Conservation (phyloP, 176 grass and related monocot genomes). For the sorghum (Sorghum bicolor) region DNA sequence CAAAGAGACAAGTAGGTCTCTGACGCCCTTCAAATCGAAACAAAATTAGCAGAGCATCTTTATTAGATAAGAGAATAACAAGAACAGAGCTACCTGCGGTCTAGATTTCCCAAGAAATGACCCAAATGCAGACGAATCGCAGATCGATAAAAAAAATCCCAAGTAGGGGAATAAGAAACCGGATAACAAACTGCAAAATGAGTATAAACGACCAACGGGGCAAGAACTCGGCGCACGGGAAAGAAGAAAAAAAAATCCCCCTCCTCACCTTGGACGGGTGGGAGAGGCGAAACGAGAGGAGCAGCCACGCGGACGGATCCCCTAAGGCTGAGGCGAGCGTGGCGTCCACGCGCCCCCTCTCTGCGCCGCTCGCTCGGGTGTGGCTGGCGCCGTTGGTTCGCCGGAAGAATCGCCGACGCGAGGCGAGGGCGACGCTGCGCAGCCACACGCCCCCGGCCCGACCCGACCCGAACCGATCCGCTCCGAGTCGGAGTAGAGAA, state of each 20-base stretch:
- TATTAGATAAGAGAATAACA: neutral
- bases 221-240: neutral
- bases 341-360: neutral
- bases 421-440: neutral
- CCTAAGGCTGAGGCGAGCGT: neutral
- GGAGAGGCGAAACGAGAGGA: neutral
- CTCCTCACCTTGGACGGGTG: neutral
- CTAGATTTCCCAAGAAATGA: neutral
- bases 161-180: neutral
- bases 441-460: slow-evolving; percentile 2
- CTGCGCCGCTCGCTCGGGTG: neutral
- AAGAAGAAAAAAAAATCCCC: too few relatives aligned
- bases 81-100: neutral
- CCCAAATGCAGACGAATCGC: neutral
- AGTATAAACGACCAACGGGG: neutral
- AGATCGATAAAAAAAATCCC: neutral
- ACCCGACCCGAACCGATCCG: neutral
- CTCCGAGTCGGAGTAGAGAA: neutral
- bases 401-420: slow-evolving; percentile 29
- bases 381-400: slow-evolving; percentile 18
- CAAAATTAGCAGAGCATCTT: neutral
- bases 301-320: neutral
- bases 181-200: neutral
- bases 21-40: neutral
- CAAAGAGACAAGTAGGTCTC: neutral